Evolutionary conservation across 441 rosid genomes (phyloP).

Genomic region (Kokia cookei): DNA sequence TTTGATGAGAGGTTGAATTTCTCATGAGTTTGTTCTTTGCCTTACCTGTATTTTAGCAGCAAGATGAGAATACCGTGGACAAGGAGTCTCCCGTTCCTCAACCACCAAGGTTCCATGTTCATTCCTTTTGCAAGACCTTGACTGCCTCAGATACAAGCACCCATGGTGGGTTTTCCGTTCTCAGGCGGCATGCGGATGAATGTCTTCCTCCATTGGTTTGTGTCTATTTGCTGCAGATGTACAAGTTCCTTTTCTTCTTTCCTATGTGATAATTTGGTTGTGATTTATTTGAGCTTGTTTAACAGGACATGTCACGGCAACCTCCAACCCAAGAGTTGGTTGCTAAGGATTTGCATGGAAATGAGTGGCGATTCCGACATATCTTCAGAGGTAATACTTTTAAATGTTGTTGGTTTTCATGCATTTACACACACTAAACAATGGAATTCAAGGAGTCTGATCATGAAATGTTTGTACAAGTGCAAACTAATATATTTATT

Average conservation of each 20-base stretch:
- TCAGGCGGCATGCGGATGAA: conserved; percentile 93
- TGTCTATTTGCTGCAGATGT: not conserved
- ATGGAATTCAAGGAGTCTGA: too few species aligned
- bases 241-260: not conserved
- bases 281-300: not conserved
- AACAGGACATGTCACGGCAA: conserved; percentile 92
- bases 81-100: conserved; percentile 52
- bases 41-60: conserved; percentile 27
- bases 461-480: not conserved
- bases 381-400: conserved; percentile 70
- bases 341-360: conserved; percentile 92
- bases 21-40: not conserved
- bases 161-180: conserved; percentile 97
- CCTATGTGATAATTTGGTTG: not conserved
- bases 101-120: conserved; percentile 69
- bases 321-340: conserved; percentile 96
- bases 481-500: not conserved
- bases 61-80: conserved; percentile 55
- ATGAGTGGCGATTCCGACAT: conserved; percentile 93
- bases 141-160: conserved; percentile 99
- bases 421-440: too few species aligned
- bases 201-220: conserved; percentile 96
- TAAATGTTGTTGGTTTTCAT: not conserved
- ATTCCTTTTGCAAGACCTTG: conserved; percentile 92
- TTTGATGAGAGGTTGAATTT: not conserved